These are phyloP conservation scores for Protomyces macrosporus DNA, from an alignment of 1,139 yeast genomes.

Conservation along the genomic window DNA sequence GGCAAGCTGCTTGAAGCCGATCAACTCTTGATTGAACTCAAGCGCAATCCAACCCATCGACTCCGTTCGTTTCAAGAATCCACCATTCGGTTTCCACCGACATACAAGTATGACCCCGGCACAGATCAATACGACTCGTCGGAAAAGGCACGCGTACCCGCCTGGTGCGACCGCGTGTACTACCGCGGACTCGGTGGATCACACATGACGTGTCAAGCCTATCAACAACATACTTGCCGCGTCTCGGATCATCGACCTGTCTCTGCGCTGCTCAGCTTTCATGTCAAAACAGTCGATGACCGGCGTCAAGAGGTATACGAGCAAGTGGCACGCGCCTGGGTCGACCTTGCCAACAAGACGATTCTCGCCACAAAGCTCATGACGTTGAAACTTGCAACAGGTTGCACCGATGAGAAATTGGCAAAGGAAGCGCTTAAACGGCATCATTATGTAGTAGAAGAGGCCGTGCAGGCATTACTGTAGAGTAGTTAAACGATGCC, in stretches of 20 bases:
- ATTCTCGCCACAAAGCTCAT: background rate
- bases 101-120: conserved; percentile 88
- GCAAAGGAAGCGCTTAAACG: conserved; percentile 9
- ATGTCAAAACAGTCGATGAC: conserved; percentile 30
- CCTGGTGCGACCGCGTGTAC: conserved; percentile 92
- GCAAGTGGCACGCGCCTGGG: conserved; percentile 18
- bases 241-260: conserved; percentile 93
- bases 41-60: conserved; percentile 55
- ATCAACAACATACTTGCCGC: conserved; percentile 42
- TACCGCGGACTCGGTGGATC: conserved; percentile 47
- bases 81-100: conserved; percentile 66
- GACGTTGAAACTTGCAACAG: conserved; percentile 7
- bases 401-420: background rate
- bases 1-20: conserved; percentile 60
- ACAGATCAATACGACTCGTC: conserved; percentile 71
- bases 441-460: conserved; percentile 14
- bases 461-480: conserved; percentile 16
- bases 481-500: background rate
- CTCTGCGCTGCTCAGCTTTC: conserved; percentile 63
- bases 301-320: conserved; percentile 11
- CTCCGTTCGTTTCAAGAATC: conserved; percentile 73
- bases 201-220: conserved; percentile 33
- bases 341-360: conserved; percentile 23
- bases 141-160: conserved; percentile 88
- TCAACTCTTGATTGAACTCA: conserved; percentile 69